Conservation (phyloP, 805 yeast genomes). For the Candida maris region DNA sequence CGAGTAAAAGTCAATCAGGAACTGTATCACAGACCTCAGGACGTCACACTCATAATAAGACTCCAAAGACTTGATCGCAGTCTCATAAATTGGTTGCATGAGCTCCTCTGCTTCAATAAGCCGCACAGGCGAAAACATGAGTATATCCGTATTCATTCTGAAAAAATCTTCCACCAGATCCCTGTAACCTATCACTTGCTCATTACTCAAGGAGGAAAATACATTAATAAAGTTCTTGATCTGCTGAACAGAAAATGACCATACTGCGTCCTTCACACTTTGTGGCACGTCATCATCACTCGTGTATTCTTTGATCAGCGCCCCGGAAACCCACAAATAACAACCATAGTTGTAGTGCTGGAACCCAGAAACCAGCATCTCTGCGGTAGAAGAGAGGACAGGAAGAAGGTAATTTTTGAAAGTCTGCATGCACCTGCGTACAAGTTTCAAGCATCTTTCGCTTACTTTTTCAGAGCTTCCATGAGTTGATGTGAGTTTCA, state of each 20-base stretch:
- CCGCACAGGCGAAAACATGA: constrained; percentile 67
- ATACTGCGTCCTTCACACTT: constrained; percentile 56
- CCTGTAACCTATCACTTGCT: constrained; percentile 36
- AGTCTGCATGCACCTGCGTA: constrained; percentile 62
- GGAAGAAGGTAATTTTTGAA: constrained; percentile 55
- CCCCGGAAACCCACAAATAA: constrained; percentile 86
- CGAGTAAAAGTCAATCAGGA: constrained; percentile 72
- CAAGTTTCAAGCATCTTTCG: constrained; percentile 68
- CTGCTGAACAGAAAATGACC: constrained; percentile 72
- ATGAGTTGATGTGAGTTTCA: constrained; percentile 45
- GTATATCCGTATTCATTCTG: constrained; percentile 70
- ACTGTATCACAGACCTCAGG: constrained; percentile 65
- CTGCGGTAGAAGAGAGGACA: constrained; percentile 61
- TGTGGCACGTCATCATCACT: constrained; percentile 38
- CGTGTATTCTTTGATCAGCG: constrained; percentile 69
- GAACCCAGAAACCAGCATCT: constrained; percentile 66
- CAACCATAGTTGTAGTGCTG: constrained; percentile 69
- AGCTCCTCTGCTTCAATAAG: constrained; percentile 45
- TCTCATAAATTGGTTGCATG: constrained; percentile 51
- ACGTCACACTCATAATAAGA: constrained; percentile 68
- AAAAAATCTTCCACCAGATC: constrained; percentile 86
- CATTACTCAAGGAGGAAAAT: constrained; percentile 28
- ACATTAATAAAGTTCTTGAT: constrained; percentile 51
- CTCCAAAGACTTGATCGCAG: constrained; percentile 51
- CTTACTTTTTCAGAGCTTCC: constrained; percentile 63